Percentiles rank a stretch among this genome's conserved stretches.
Conservation (phyloP, 2,329 filamentous ascomycete species). For the Chlorencoelia australis region DNA sequence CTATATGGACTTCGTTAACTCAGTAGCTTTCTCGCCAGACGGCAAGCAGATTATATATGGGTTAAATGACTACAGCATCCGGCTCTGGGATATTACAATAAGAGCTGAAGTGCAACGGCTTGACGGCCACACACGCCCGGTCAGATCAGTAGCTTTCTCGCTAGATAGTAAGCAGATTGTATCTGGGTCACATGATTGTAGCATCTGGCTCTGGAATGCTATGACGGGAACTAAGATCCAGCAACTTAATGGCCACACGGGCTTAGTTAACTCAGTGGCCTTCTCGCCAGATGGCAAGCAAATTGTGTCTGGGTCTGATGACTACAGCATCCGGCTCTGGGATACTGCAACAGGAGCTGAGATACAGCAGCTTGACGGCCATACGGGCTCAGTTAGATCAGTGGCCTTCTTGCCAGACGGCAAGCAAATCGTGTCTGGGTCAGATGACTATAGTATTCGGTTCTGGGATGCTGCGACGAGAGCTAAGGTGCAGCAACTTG, state of each 20-base stretch:
- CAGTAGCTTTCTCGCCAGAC: neutral
- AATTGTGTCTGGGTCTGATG: neutral
- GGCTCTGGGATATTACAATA: too few species aligned
- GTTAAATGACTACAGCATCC: too few species aligned
- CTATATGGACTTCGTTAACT: neutral
- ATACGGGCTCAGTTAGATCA: neutral
- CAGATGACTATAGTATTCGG: neutral
- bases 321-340: neutral
- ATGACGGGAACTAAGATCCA: neutral
- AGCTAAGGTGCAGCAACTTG: neutral
- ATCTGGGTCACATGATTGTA: neutral
- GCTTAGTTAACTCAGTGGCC: neutral
- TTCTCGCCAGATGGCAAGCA: neutral
- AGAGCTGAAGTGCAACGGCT: too few species aligned
- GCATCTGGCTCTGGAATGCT: neutral
- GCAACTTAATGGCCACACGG: neutral
- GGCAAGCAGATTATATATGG: too few species aligned
- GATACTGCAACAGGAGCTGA: neutral
- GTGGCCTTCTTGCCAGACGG: neutral
- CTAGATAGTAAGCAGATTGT: too few species aligned
- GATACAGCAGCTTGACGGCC: neutral
- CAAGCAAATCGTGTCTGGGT: neutral
- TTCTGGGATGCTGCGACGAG: neutral
- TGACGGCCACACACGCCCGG: neutral
- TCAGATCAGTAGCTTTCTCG: neutral